Base-by-base conservation (phyloP, 345 rosid species). In the Physaria fendleri region DNA sequence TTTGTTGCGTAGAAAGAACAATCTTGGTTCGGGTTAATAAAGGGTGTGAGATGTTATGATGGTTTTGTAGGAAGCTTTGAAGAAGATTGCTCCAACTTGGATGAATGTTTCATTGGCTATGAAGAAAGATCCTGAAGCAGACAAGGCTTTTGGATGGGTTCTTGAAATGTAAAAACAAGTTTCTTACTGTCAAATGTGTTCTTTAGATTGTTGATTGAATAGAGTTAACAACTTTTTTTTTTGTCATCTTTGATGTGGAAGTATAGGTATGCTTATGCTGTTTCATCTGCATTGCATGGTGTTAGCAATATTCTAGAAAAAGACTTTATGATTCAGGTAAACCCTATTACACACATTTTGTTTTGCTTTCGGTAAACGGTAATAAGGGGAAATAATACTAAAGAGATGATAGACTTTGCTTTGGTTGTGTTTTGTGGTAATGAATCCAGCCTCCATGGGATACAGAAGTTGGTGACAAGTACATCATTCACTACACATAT, bases 61-160 rank as follows among this genome's bases (percentile, higher is more conserved):
- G 60, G 24, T 50, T 42, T 51, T 12, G 6, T 56, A 90, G 97
- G 88, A 80, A 54, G 85, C 88, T 56, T 88, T 94, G 37, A 69
- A 78, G 78, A 90, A 82, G 77, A 93, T 93, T 69, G 96, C 97
- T 63, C 96, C 99, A 5, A 81, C 95, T 56, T 93, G 97, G 99
- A 94, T 87, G 99, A 94, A 94, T 77, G 76, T 94, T 59, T 94
- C 99, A 11, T 69, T 93, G 79, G 94, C 96, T 65, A 93, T 93
- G 99, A 93, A 93, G 76, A 93, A 93, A 64, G 99, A 87, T 75
- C 92, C 96, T 64, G 88, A 85, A 69, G 70, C 96, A 50, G 97
- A 94, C 66, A 94, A 87, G 68, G 87, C 95, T 69, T 94, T 93
- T 58, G 99, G 99, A 49, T 94, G 99, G 97, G 99, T 94, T 67